Percentiles rank a stretch among this genome's conserved stretches.
phyloP scores from a whole-genome alignment of 2,329 filamentous ascomycete species.

The Xylaria multiplex region DNA sequence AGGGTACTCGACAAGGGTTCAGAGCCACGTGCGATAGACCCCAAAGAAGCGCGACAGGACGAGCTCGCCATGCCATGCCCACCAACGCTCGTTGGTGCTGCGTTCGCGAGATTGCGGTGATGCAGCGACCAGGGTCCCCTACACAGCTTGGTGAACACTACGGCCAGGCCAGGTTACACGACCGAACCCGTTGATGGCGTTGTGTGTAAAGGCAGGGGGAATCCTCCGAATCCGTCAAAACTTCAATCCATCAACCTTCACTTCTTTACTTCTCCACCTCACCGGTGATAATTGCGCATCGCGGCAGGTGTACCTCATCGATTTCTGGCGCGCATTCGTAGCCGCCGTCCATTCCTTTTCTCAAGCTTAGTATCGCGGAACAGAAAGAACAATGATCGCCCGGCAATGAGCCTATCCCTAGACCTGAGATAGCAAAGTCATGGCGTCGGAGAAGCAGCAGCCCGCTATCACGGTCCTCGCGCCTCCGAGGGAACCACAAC shows the following conservation, averaged over 20 bases:
- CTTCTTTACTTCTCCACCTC: background rate
- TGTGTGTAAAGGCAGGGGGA: constrained; percentile 24
- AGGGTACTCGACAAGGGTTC: constrained; percentile 7
- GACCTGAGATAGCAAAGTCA: constrained; percentile 36
- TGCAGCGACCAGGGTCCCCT: constrained; percentile 31
- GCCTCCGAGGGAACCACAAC: constrained; percentile 34
- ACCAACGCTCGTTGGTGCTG: background rate
- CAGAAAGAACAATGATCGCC: constrained; percentile 22
- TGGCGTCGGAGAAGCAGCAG: constrained; percentile 40
- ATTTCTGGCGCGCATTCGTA: constrained; percentile 30
- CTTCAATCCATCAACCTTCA: background rate
- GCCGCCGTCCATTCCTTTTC: constrained; percentile 43
- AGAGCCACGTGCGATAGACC: constrained; percentile 33
- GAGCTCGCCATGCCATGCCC: constrained; percentile 5
- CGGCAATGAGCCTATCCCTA: constrained; percentile 37
- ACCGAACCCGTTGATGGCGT: constrained; percentile 22
- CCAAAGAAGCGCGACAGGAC: constrained; percentile 19
- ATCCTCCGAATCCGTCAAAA: constrained; percentile 13
- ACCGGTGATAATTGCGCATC: constrained; percentile 13
- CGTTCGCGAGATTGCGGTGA: constrained; percentile 32
- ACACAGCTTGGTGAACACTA: constrained; percentile 21
- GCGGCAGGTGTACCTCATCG: constrained; percentile 8
- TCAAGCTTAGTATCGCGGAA: constrained; percentile 4
- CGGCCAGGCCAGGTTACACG: constrained; percentile 21
- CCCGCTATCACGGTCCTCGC: constrained; percentile 29